Conservation (phyloP, 1,139 yeast genomes). For the Kazachstania sp. region DNA sequence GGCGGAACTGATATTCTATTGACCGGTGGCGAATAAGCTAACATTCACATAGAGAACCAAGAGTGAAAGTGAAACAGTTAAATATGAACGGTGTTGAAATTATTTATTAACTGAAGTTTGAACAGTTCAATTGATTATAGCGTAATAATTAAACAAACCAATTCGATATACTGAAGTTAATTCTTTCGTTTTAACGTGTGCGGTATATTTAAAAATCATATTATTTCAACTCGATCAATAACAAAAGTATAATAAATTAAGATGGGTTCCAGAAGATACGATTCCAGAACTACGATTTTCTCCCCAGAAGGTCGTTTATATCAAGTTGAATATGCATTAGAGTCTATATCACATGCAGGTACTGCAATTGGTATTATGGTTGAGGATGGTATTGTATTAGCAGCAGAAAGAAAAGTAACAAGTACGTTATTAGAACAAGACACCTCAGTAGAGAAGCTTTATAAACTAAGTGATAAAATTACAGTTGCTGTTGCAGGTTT, state of each 20-base stretch:
- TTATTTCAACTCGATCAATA: not conserved
- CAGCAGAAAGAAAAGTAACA: constrained; percentile 93
- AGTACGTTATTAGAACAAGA: constrained; percentile 89
- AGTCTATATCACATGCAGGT: constrained; percentile 96
- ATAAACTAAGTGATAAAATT: constrained; percentile 72
- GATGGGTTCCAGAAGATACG: constrained; percentile 76
- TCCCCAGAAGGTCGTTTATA: constrained; percentile 97
- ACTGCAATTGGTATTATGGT: constrained; percentile 94
- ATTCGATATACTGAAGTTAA: too few relatives aligned
- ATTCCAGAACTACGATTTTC: constrained; percentile 94
- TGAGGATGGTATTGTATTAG: constrained; percentile 86
- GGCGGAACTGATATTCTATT: not conserved
- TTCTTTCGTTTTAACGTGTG: too few relatives aligned
- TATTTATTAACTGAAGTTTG: too few relatives aligned
- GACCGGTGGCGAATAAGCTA: not conserved
- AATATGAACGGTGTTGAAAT: not conserved
- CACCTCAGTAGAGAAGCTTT: constrained; percentile 86
- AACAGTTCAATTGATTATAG: too few relatives aligned
- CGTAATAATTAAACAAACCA: too few relatives aligned
- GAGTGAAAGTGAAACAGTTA: not conserved
- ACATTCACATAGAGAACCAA: not conserved
- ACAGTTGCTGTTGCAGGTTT: constrained; percentile 97
- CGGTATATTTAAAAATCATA: too few relatives aligned
- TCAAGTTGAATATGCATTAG: constrained; percentile 95
- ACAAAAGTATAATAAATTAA: not conserved